A percentile compares a stretch with the other conserved stretches of the same genome.
phyloP scores from a whole-genome alignment of 164 flowering plant species.

The Santalum album region DNA sequence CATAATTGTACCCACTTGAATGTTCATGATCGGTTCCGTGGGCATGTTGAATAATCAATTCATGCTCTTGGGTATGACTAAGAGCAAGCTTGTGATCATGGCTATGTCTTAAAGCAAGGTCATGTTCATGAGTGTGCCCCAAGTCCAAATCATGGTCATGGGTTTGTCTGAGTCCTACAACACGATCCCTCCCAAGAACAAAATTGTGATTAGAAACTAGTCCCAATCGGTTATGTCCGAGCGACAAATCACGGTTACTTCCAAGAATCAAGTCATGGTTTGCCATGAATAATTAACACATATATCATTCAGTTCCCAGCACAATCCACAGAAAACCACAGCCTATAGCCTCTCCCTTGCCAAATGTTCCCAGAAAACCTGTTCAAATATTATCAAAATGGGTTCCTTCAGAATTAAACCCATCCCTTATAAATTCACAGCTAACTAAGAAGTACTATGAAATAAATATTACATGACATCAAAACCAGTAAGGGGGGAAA shows the following conservation, averaged over 20 bases:
- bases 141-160: slow-evolving; percentile 17
- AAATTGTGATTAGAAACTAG: slow-evolving; percentile 10
- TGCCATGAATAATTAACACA: slow-evolving; percentile 11
- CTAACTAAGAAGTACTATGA: no score
- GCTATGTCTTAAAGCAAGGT: slow-evolving; percentile 8
- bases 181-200: slow-evolving; percentile 6
- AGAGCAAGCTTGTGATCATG: slow-evolving; percentile 9
- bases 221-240: slow-evolving; percentile 15
- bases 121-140: slow-evolving; percentile 14
- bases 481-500: no score
- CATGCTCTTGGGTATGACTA: slow-evolving; percentile 4
- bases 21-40: slow-evolving; percentile 6
- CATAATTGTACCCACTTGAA: slow-evolving; percentile 7
- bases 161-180: slow-evolving; percentile 5
- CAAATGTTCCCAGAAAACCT: no score
- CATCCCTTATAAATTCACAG: no score
- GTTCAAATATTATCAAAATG: no score
- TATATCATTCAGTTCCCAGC: neutral
- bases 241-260: slow-evolving; percentile 7
- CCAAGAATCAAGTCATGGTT: slow-evolving; percentile 21
- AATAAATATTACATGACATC: no score
- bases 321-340: no score
- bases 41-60: slow-evolving; percentile 2
- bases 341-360: neutral
- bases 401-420: no score